Base-by-base conservation (phyloP, 192 early-diverging fungal genomes). In the Mortierella hygrophila region DNA sequence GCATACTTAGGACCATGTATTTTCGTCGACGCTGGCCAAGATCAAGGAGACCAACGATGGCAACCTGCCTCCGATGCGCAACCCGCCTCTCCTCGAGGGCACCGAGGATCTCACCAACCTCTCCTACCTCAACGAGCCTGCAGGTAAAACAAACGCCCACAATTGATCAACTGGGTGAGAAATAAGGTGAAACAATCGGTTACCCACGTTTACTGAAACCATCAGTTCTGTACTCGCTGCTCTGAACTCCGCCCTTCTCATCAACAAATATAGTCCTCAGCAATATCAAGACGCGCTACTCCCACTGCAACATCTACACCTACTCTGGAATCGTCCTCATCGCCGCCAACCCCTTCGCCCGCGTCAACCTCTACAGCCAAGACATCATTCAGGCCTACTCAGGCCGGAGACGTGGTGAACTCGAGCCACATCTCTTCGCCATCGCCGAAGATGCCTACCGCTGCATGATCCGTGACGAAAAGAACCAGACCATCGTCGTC, bases 281-380 rank as follows among this genome's bases (percentile, higher is more conserved):
- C 89, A 98, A 96, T 81, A 95, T 99, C 88, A 91, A 91, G 52
- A 93, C 97, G 32, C 94, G 98, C 60, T 99, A 99, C 84, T 88
- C 90, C 9, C 96, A 97, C 87, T 93, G 97, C 85, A 95, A 96
- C 85, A 99, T 99, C 87, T 99, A 99, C 90, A 99, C 98, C 23
- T 99, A 99, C 85, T 99, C 98, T 38, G 98, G 98, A 68, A 98
- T 99, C 70, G 98, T 99, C 40, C 89, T 99, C 80, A 98, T 99
- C 81, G 98, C 98, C 60, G 95, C 97, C 84, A 99, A 99, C 81
- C 98, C 98, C 5, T 99, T 99, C 89, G 93, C 92, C 68, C 89
- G 94, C 37, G 93, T 99, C 77, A 81, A 92, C 44, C 89, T 99
- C 40, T 99, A 99, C 89, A 94, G 96, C n/a, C 95, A 95, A 60